Base-by-base conservation (phyloP, 164 flowering plant species). In the Stephania cephalantha region DNA sequence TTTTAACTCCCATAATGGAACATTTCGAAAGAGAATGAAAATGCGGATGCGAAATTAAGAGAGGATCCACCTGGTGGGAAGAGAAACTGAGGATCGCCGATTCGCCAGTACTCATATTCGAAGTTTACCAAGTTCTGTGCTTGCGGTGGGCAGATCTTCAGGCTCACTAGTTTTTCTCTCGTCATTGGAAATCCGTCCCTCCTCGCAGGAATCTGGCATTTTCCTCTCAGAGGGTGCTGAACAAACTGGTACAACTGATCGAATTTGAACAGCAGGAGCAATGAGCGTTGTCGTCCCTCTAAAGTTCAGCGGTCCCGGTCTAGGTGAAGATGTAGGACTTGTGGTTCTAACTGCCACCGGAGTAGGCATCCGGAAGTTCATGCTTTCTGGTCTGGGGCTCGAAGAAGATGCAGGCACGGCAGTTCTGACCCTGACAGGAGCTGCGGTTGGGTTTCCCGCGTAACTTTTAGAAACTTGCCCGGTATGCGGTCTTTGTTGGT, bases 221-320 rank as follows among this genome's bases (percentile, higher is more conserved):
- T 74, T 76, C 73, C 84, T 80, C 5, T 77, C 66, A 10, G 87
- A 86, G 11, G 89, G 86, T 68, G 89, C 86, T 18, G 90, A 83
- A 82, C 88, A 87, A 17, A 87, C 90, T 13, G 88, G 91, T 2
- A 83, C 77, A 46, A 88, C 86, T 2, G 91, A 85, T 64, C 89
- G 80, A 71, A 88, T 85, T 71, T 87, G 84, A 73, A 88, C 90
- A 29, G 90, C 77, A 2, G 91, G 91, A 5, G 91, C 91, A 82
- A 83, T 77, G 75, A 73, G 78, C 2, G 84, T 75, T 61, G 61
- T 78, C 18, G 70, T n/a, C 25, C 76, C 69, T 44, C 75, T 79
- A 66, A 25, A 5, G 42, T 70, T 64, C 58, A 71, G 65, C 9
- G 66, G 48, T 52, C 58, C 65, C 4, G 80, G 78, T 61, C 76